Evolutionary conservation across 352 stramenopile species (phyloP), one percentile per base, ranked within the genome.

Genomic region (Ochromonadaceae sp.): DNA sequence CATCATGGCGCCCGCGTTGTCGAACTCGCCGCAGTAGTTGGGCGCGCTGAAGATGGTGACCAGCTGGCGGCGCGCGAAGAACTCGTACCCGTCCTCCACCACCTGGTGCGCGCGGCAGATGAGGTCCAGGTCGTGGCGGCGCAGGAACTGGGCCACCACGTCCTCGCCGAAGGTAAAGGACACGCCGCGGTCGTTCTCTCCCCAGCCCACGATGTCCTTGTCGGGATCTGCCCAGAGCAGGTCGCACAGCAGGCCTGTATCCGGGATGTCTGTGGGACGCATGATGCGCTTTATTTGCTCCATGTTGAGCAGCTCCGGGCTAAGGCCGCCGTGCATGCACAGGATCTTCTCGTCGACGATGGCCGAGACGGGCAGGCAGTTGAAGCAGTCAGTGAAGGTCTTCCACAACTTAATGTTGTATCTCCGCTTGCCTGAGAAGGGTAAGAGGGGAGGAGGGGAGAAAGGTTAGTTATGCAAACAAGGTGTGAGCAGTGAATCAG

Each of bases 11-110:
- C 92, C 93, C n/a, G 92, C 91, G 71, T 99, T 99, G 75, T 99
- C 93, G 73, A 99, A 99, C 79, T 99, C 93, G 60, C 96, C 95
- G 76, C 95, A 99, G 75, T 99, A 99, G 76, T 99, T 99, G 14
- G 95, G 95, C 7, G 95, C 95, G 22, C 90, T 98, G 71, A 99
- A 99, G 55, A 99, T 85, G 15, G 95, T 99, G 12, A 99, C 93
- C 35, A 99, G 83, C 72, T 97, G 93, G 53, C 93, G 81, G 30
- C 88, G 82, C 0, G 93, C 92, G 72, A 99, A 98, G 76, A 99
- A 99, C 77, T 99, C 92, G 78, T 99, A 99, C 39, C 95, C 95
- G 73, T 99, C 95, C 67, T 97, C 95, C 7, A 99, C 93, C 31
- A 92, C 76, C 50, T 96, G 86, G 74, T 98, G 90, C 17, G 90